phyloP scores from a whole-genome alignment of 164 flowering plant genomes.

The Chimonanthus praecox region DNA sequence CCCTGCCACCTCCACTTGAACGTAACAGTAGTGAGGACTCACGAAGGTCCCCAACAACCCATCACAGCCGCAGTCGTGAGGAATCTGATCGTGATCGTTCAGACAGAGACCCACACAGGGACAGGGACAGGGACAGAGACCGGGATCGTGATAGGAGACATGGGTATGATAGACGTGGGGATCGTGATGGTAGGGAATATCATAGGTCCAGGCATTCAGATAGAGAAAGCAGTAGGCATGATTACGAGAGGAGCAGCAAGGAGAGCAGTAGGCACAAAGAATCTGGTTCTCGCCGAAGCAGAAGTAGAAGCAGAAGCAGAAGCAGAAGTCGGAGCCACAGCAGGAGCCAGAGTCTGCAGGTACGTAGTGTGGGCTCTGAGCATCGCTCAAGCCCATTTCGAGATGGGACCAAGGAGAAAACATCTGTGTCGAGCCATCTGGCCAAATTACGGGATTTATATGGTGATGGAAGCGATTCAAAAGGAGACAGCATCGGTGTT shows the following conservation, averaged over 20 bases:
- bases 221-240: constrained; percentile 40
- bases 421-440: constrained; percentile 59
- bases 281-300: constrained; percentile 31
- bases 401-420: constrained; percentile 48
- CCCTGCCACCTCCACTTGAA: constrained; percentile 45
- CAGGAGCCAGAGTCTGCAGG: constrained; percentile 45
- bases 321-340: constrained; percentile 61
- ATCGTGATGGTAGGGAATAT: constrained; percentile 14
- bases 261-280: constrained; percentile 37
- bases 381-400: constrained; percentile 33
- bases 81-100: constrained; percentile 8
- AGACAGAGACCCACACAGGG: constrained; percentile 26
- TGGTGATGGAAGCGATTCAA: constrained; percentile 51
- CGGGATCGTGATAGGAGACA: constrained; percentile 29
- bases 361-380: constrained; percentile 18
- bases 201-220: constrained; percentile 15
- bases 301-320: constrained; percentile 57
- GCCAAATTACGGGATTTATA: constrained; percentile 86
- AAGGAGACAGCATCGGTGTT: constrained; percentile 20
- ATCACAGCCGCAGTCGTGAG: constrained; percentile 3
- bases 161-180: constrained; percentile 17
- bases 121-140: constrained; percentile 31
- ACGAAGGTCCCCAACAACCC: constrained; percentile 50
- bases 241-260: constrained; percentile 34
- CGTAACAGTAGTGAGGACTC: constrained; percentile 38